Evolutionary conservation across 306 rosid species (phyloP).

Genomic region (Prunus davidiana): DNA sequence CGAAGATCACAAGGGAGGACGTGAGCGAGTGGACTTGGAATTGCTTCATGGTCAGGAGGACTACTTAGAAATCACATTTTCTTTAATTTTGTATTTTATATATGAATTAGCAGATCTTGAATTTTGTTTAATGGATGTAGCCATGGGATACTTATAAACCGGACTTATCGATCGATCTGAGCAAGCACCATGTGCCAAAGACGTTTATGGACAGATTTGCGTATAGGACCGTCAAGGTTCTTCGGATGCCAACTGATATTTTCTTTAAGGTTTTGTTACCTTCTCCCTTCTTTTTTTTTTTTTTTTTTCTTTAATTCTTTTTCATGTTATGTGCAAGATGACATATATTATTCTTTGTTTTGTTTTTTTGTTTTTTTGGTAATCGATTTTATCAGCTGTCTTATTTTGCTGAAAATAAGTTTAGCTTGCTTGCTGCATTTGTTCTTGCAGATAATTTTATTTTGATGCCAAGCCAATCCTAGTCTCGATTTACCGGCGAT

Average conservation of each 20-base stretch:
- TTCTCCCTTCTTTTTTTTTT: neutral
- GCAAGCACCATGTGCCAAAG: slow-evolving; percentile 71
- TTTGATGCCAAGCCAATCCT: no score
- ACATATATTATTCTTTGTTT: no score
- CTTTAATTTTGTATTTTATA: neutral
- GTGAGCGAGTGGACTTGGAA: slow-evolving; percentile 95
- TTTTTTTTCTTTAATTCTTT: no score
- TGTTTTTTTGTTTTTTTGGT: no score
- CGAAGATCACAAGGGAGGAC: slow-evolving; percentile 56
- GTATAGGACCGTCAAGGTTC: slow-evolving; percentile 64
- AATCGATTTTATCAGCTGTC: no score
- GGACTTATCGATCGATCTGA: slow-evolving; percentile 62
- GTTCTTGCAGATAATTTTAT: no score
- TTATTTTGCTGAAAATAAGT: no score
- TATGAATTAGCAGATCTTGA: neutral
- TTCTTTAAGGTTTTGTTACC: slow-evolving; percentile 51
- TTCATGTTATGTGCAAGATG: neutral
- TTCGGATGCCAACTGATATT: slow-evolving; percentile 63
- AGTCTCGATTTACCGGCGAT: no score
- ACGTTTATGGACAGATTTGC: slow-evolving; percentile 65
- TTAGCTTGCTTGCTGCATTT: no score
- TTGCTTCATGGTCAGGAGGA: slow-evolving; percentile 63
- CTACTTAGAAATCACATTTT: neutral
- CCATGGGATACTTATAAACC: slow-evolving; percentile 71
- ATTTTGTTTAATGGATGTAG: slow-evolving; percentile 28